Evolutionary conservation across 31 red algal species (phyloP).

Genomic region (Endocladia muricata): DNA sequence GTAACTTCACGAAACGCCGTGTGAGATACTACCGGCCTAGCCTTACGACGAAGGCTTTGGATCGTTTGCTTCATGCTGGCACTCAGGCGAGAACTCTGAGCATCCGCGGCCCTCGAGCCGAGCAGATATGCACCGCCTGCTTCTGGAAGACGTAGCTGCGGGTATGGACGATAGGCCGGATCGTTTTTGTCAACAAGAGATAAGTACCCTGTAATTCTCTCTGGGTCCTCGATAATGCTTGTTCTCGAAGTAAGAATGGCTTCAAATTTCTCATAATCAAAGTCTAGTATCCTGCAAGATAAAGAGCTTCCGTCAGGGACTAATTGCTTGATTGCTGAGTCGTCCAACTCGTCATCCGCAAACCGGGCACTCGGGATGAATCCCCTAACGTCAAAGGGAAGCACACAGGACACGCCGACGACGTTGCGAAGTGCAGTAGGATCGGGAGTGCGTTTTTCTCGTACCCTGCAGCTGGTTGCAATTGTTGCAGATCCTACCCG

Average conservation of each 20-base stretch:
- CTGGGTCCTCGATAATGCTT: constrained; percentile 25
- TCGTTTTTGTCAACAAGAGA: constrained; percentile 49
- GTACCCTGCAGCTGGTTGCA: constrained; percentile 52
- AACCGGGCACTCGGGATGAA: constrained; percentile 38
- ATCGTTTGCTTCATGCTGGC: constrained; percentile 22
- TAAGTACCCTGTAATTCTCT: constrained; percentile 16
- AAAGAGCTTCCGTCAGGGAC: constrained; percentile 53
- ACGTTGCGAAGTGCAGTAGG: constrained; percentile 16
- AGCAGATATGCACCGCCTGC: constrained; percentile 5
- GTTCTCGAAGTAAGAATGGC: constrained; percentile 38
- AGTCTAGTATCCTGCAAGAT: constrained; percentile 40
- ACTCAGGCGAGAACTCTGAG: not conserved
- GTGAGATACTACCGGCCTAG: constrained; percentile 52
- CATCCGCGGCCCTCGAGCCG: not conserved
- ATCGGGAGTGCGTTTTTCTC: constrained; percentile 6
- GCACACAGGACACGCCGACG: constrained; percentile 36
- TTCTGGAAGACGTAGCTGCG: constrained; percentile 24
- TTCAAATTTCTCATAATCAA: constrained; percentile 66
- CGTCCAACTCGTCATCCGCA: constrained; percentile 13
- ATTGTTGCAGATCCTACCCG: constrained; percentile 54
- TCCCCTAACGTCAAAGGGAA: constrained; percentile 48
- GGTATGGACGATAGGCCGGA: constrained; percentile 53
- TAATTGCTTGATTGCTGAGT: constrained; percentile 31
- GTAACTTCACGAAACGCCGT: constrained; percentile 64
- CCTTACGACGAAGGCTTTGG: constrained; percentile 28